Conservation (phyloP, 1,284 basidiomycete species). For the Microbotryum scabiosae region DNA sequence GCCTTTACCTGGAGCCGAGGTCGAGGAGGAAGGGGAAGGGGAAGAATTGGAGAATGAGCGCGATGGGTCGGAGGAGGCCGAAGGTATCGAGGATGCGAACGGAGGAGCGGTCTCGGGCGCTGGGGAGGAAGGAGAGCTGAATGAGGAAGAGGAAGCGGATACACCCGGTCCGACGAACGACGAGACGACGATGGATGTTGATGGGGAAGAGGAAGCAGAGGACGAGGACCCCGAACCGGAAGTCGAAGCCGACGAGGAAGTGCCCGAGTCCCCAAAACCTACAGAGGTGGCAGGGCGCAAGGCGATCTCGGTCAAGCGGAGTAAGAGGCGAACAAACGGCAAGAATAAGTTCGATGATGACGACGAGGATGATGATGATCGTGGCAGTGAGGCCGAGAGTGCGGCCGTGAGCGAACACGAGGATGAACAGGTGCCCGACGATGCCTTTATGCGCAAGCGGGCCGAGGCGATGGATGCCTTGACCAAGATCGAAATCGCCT, state of each 20-base stretch:
- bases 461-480: conserved; percentile 47
- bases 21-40: no score
- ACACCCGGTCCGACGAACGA: not conserved
- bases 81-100: not conserved
- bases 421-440: conserved; percentile 24
- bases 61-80: not conserved
- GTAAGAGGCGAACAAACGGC: conserved; percentile 8
- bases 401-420: conserved; percentile 18
- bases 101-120: not conserved
- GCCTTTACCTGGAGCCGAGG: no score
- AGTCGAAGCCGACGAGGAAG: not conserved
- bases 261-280: not conserved
- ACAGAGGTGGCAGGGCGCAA: no score
- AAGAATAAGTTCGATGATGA: conserved; percentile 9
- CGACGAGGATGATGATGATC: not conserved
- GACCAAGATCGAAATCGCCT: conserved; percentile 50
- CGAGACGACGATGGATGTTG: not conserved
- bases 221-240: not conserved
- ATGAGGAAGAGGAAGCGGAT: not conserved
- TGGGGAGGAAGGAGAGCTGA: not conserved
- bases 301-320: no score
- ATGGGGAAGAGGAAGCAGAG: not conserved
- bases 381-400: conserved; percentile 1
- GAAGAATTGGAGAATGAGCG: not conserved
- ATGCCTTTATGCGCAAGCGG: conserved; percentile 26